Conservation (phyloP, 495 filamentous ascomycete species). For the Talaromyces proteolyticus region DNA sequence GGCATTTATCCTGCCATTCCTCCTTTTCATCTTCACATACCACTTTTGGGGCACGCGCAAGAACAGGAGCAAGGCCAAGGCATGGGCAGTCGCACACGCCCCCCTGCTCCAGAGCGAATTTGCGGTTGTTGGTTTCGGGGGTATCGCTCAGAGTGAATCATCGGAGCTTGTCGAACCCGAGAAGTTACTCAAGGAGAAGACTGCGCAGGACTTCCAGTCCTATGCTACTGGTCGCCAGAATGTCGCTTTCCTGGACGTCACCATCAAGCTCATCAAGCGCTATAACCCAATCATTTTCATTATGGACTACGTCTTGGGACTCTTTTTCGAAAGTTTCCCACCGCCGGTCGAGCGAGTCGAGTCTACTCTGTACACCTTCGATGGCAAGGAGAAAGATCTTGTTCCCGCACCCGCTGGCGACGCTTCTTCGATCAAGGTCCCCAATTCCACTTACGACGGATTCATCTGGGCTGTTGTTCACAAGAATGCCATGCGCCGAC, state of each 20-base stretch:
- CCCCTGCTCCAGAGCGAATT: constrained; percentile 74
- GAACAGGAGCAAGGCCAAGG: constrained; percentile 73
- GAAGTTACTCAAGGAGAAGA: constrained; percentile 71
- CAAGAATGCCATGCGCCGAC: constrained; percentile 85
- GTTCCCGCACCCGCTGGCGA: constrained; percentile 56
- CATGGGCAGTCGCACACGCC: constrained; percentile 73
- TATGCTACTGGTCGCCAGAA: constrained; percentile 96
- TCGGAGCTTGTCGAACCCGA: constrained; percentile 46
- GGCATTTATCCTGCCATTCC: constrained; percentile 69
- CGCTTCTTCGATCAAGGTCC: constrained; percentile 39
- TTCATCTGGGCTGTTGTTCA: constrained; percentile 96
- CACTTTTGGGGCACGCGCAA: constrained; percentile 77
- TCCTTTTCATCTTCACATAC: constrained; percentile 66
- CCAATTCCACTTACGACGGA: constrained; percentile 75
- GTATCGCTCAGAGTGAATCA: constrained; percentile 25
- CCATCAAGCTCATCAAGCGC: constrained; percentile 76
- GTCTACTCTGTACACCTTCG: constrained; percentile 76
- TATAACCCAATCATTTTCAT: constrained; percentile 78
- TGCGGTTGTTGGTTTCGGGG: constrained; percentile 76
- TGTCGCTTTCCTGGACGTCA: constrained; percentile 81
- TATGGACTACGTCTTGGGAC: constrained; percentile 59
- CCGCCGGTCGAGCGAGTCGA: constrained; percentile 65
- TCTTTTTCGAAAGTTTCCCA: constrained; percentile 73
- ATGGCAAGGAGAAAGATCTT: constrained; percentile 78
- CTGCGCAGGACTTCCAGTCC: constrained; percentile 72